Evolutionary conservation across 768 basidiomycete genomes (phyloP).

Genomic region (Hirschioporus abietinus): DNA sequence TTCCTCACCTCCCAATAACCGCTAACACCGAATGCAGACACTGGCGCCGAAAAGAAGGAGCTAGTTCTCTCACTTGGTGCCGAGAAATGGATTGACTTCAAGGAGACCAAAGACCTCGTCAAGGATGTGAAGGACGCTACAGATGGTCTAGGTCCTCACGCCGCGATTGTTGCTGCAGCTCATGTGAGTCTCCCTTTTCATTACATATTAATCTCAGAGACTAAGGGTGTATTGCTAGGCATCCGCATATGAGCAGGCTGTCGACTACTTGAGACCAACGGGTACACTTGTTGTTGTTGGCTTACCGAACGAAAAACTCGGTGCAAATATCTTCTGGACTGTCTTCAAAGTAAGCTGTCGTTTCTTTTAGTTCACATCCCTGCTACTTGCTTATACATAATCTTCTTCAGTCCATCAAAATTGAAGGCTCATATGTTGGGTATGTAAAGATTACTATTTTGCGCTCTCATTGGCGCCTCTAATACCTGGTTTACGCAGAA

Average conservation of each 20-base stretch:
- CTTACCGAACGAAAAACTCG: slow-evolving; percentile 57
- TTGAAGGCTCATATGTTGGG: slow-evolving; percentile 10
- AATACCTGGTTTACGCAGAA: slow-evolving; percentile 34
- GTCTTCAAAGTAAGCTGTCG: slow-evolving; percentile 45
- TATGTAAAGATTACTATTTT: slow-evolving; percentile 46
- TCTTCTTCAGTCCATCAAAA: slow-evolving; percentile 18
- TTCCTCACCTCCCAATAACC: slow-evolving; percentile 1
- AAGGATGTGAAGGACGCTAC: slow-evolving; percentile 57
- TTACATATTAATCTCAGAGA: slow-evolving; percentile 21
- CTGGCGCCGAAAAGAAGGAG: slow-evolving; percentile 65
- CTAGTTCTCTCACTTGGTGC: slow-evolving; percentile 60
- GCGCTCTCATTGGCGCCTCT: slow-evolving; percentile 27
- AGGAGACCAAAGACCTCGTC: slow-evolving; percentile 57
- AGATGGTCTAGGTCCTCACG: slow-evolving; percentile 68
- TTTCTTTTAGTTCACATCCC: not conserved
- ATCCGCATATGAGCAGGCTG: slow-evolving; percentile 45
- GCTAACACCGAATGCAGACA: slow-evolving; percentile 37
- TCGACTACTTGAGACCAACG: slow-evolving; percentile 70
- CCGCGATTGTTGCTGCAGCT: slow-evolving; percentile 57
- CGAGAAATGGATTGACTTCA: slow-evolving; percentile 78
- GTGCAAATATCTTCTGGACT: slow-evolving; percentile 66
- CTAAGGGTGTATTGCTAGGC: slow-evolving; percentile 15
- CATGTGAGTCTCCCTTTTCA: slow-evolving; percentile 23
- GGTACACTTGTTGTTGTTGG: slow-evolving; percentile 79
- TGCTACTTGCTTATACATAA: slow-evolving; percentile 25